A percentile compares a stretch with the other conserved stretches of the same genome.
phyloP scores from a whole-genome alignment of 192 early-diverging fungal species.

The Podila horticola region DNA sequence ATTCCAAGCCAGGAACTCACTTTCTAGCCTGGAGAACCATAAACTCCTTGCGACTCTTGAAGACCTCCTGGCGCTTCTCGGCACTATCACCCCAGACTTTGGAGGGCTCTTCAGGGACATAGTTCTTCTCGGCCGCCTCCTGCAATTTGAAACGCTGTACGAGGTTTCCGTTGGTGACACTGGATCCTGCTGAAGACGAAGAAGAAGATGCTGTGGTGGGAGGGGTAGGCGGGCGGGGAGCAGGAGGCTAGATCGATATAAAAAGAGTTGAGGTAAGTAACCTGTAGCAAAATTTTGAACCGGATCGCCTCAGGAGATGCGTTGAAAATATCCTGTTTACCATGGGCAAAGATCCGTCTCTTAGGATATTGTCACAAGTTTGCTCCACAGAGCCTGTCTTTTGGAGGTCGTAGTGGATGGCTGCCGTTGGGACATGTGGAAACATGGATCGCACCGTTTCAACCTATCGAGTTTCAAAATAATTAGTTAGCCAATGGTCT shows the following conservation, averaged over 20 bases:
- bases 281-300: slow-evolving; percentile 4
- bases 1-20: slow-evolving; percentile 50
- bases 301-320: not conserved
- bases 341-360: slow-evolving; percentile 66
- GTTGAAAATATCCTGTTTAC: slow-evolving; percentile 42
- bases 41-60: slow-evolving; percentile 72
- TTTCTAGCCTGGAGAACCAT: slow-evolving; percentile 78
- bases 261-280: not conserved
- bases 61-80: slow-evolving; percentile 67
- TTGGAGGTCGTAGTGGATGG: slow-evolving; percentile 79
- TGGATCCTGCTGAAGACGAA: not conserved
- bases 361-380: slow-evolving; percentile 84
- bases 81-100: slow-evolving; percentile 71
- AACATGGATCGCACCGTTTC: slow-evolving; percentile 85
- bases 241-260: slow-evolving; percentile 19
- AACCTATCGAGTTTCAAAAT: slow-evolving; percentile 54
- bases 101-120: slow-evolving; percentile 58
- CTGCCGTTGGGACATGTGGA: slow-evolving; percentile 78
- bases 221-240: slow-evolving; percentile 34
- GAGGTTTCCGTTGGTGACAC: slow-evolving; percentile 50
- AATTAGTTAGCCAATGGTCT: not conserved
- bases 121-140: slow-evolving; percentile 38
- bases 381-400: slow-evolving; percentile 85
- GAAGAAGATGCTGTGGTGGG: slow-evolving; percentile 53
- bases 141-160: slow-evolving; percentile 65